Evolutionary conservation across 1,284 basidiomycete species (phyloP), one percentile per base, ranked within the genome.

Genomic region (Schizopora paradoxa): DNA sequence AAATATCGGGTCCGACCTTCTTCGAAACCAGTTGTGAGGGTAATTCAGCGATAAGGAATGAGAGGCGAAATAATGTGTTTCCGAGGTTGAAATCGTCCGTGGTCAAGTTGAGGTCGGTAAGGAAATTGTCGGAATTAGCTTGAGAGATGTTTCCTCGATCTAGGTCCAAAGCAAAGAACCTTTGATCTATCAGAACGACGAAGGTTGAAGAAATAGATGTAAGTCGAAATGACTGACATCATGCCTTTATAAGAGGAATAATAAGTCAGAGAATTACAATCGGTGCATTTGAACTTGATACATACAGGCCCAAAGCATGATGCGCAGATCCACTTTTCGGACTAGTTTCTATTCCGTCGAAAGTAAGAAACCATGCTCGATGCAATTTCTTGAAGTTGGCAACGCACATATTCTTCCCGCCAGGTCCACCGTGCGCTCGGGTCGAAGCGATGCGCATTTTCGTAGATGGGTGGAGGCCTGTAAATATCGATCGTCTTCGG

Each of bases 71-170:
- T 1, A 69, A 42, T 1, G 65, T 66, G 43, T 62, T 64, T 22
- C 65, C 67, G 7, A 65, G 47, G 49, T 69, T 63, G 50, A 52
- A 61, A 43, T 62, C 70, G 48, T 76, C 66, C 0, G 72, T 76
- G 3, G 68, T 72, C 41, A 78, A 58, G 2, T 61, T 54, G 2
- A 82, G 66, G 53, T 82, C 77, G 1, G 62, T 54, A 2, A 82
- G 63, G 45, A 82, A 69, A 56, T 75, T 76, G 54, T 80, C 79
- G 2, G 74, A 69, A 51, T 78, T 79, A 13, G 79, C 79, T 57
- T 72, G 70, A 14, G 36, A 41, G 7, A 52, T 44, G 39, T 60
- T 62, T 28, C 53, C 50, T 16, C 61, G 43, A 45, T 62, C 59
- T 13, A 61, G 48, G 45, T 62, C 58, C 6, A 64, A 48, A 2